Evolutionary conservation across 495 filamentous ascomycete species (phyloP).

Genomic region (Chaetomidium leptoderma): DNA sequence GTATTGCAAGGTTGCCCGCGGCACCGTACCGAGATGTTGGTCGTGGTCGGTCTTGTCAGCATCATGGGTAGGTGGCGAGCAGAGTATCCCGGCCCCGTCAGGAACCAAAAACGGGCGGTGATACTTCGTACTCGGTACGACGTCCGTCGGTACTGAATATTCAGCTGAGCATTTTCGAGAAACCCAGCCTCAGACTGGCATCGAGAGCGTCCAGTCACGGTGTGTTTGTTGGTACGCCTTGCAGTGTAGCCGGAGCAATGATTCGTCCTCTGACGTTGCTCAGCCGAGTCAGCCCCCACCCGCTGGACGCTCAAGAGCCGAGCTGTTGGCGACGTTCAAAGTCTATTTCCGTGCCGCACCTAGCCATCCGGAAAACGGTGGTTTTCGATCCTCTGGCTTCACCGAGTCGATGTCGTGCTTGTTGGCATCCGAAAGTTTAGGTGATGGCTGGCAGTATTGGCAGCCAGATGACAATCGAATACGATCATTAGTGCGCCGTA

Average conservation of each 20-base stretch:
- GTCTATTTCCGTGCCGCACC: constrained; percentile 7
- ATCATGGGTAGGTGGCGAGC: too few species aligned
- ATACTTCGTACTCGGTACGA: background rate
- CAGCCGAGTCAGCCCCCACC: constrained; percentile 7
- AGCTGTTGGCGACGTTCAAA: background rate
- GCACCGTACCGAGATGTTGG: too few species aligned
- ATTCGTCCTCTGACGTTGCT: constrained; percentile 10
- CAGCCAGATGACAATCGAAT: background rate
- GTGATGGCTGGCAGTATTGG: too few species aligned
- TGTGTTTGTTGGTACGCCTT: too few species aligned
- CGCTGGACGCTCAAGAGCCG: background rate
- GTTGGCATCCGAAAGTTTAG: too few species aligned
- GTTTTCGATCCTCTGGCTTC: background rate
- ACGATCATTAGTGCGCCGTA: background rate
- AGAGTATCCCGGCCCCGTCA: too few species aligned
- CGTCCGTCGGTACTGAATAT: too few species aligned
- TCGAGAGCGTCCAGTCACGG: background rate
- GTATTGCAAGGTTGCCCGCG: too few species aligned
- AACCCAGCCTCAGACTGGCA: constrained; percentile 9
- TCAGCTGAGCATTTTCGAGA: background rate
- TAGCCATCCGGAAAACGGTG: background rate
- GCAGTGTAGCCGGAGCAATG: constrained; percentile 1
- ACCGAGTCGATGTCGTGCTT: background rate
- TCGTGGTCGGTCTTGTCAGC: too few species aligned
- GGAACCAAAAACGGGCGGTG: too few species aligned